These are phyloP conservation scores for Solanum pinnatisectum DNA, from an alignment of 257 asterid species.

Conservation along the genomic window DNA sequence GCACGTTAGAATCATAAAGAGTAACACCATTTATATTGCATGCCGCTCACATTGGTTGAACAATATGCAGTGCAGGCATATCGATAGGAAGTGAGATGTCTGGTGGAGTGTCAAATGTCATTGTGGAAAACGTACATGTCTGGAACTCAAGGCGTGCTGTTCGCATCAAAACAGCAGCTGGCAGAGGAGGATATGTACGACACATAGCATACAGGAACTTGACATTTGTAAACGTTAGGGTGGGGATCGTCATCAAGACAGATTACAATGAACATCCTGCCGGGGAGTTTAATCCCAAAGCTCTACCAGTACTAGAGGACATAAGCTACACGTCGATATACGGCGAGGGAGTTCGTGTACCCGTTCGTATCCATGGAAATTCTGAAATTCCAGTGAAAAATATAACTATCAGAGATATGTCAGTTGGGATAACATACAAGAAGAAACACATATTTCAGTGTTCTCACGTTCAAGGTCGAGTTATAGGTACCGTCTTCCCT, in stretches of 20 bases:
- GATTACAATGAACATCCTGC: conserved; percentile 97
- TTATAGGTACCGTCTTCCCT: conserved; percentile 65
- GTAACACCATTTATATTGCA: not conserved
- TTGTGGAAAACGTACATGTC: conserved; percentile 55
- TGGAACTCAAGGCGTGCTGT: conserved; percentile 92
- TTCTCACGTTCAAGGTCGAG: conserved; percentile 70
- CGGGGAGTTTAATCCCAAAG: conserved; percentile 59
- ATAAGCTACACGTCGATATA: conserved; percentile 61
- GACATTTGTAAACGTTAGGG: conserved; percentile 70
- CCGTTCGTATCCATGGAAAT: conserved; percentile 86
- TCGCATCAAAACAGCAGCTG: conserved; percentile 93
- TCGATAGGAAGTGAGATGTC: conserved; percentile 99
- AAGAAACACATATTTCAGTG: conserved; percentile 89
- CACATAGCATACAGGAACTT: conserved; percentile 55
- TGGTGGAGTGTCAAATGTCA: conserved; percentile 84
- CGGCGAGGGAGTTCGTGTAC: conserved; percentile 86
- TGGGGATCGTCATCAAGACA: conserved; percentile 84
- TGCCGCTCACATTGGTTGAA: not conserved
- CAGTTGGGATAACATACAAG: conserved; percentile 60
- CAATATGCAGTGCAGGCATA: conserved; percentile 64
- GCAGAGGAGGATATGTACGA: conserved; percentile 85
- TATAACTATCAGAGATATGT: conserved; percentile 63
- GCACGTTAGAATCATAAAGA: not conserved
- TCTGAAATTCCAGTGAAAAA: conserved; percentile 55
- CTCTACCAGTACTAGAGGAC: conserved; percentile 60